Conservation (phyloP, 1,139 yeast genomes). For the Nakaseomyces uthaithaninus region DNA sequence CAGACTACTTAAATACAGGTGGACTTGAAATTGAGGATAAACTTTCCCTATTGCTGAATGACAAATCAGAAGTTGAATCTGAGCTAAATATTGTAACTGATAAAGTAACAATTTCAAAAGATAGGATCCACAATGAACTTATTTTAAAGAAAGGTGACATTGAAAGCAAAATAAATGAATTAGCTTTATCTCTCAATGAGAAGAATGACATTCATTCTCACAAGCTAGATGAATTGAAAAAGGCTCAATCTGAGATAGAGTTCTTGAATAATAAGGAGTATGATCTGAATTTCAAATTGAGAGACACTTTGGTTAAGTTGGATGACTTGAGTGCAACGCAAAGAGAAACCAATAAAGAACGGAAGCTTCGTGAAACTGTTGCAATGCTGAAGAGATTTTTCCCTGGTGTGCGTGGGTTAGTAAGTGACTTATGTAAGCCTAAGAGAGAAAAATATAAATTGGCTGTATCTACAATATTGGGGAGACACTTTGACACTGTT, state of each 20-base stretch:
- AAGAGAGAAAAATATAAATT: conserved; percentile 62
- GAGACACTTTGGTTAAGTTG: conserved; percentile 51
- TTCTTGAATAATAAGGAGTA: conserved; percentile 37
- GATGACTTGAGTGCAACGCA: conserved; percentile 69
- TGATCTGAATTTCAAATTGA: conserved; percentile 50
- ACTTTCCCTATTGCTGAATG: conserved; percentile 38
- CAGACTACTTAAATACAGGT: conserved; percentile 46
- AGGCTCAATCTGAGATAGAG: conserved; percentile 30
- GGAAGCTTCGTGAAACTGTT: conserved; percentile 63
- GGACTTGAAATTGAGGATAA: conserved; percentile 54
- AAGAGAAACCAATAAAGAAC: conserved; percentile 67
- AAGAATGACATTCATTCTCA: conserved; percentile 40
- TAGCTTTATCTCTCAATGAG: conserved; percentile 36
- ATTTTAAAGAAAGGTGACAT: conserved; percentile 36
- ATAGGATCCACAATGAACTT: conserved; percentile 35
- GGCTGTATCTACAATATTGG: conserved; percentile 75
- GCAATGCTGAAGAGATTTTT: conserved; percentile 57
- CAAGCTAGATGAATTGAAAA: conserved; percentile 35
- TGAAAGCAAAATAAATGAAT: conserved; percentile 34
- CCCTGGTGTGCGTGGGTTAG: conserved; percentile 77
- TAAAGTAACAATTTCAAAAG: conserved; percentile 36
- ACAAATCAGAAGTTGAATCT: conserved; percentile 38
- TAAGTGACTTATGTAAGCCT: conserved; percentile 75
- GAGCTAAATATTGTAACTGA: conserved; percentile 36
- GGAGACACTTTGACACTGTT: conserved; percentile 71